Evolutionary conservation across 2,329 filamentous ascomycete genomes (phyloP), one percentile per base, ranked within the genome.

Genomic region (Colletotrichum shisoi): DNA sequence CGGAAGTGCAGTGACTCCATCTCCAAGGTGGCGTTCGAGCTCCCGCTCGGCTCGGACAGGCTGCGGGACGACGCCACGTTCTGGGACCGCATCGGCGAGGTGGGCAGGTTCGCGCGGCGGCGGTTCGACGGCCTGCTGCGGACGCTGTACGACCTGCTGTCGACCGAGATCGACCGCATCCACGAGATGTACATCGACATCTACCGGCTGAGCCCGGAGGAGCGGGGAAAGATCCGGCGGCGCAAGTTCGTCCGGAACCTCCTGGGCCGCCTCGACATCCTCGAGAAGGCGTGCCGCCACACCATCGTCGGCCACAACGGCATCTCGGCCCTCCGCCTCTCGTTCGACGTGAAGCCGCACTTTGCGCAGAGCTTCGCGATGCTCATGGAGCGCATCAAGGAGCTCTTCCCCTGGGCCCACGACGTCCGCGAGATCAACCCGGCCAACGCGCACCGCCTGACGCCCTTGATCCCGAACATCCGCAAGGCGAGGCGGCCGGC

Each of bases 391-490:
- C 21, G 40, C 7, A 27, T 37, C 7, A 40, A 21, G 2, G 40
- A 54, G 13, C 9, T 68, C 37, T 13, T 6, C 7, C 13, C 24
- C 1, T 57, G 27, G 49, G 48, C 27, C 6, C 12, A 19, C 3
- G 44, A 62, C n/a, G n/a, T 57, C 37, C 6, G 15, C 0, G 13
- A 48, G 19, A 59, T 67, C 34, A 37, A 21, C 2, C 56, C 49
- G 6, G 3, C 15, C 3, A 62, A 69, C 24, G 67, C 53, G 34
- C 12, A 37, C 0, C 21, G 45, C 0, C 51, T 64, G 0, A 37
- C 64, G 15, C 45, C 56, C 2, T 9, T 63, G 1, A 46, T 70
- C 2, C 63, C 59, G 1, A 54, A 45, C 17, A 54, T 70, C 39
- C 44, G 40, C 2, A 61, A 46, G 37, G 31, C 57, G 31, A 44